A percentile compares a stretch with the other conserved stretches of the same genome.
These are phyloP conservation scores for Ganoderma sinense DNA, from an alignment of 1,284 basidiomycete species.

Conservation along the genomic window DNA sequence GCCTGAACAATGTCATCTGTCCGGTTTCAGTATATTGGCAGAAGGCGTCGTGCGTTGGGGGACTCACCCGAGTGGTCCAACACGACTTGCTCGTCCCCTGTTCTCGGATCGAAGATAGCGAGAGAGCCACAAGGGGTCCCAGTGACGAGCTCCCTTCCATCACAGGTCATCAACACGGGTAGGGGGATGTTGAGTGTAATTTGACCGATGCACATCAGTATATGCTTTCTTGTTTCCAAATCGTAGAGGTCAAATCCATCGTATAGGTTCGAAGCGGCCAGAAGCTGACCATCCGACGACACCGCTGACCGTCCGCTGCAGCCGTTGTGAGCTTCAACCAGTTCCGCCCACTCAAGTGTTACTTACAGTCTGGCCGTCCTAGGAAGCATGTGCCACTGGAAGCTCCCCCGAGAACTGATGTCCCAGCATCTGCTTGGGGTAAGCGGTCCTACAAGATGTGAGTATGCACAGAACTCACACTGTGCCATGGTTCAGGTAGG, in stretches of 20 bases:
- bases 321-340: too few species aligned
- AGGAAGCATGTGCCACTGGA: background rate
- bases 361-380: background rate
- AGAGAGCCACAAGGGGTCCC: background rate
- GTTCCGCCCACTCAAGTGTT: too few species aligned
- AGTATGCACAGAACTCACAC: background rate
- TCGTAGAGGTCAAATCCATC: constrained; percentile 4
- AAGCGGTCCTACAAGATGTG: too few species aligned
- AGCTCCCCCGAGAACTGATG: background rate
- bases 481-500: background rate
- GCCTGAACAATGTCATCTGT: too few species aligned
- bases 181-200: background rate
- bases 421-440: background rate
- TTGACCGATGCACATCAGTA: background rate
- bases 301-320: background rate
- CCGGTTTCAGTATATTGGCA: too few species aligned
- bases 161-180: background rate
- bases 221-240: background rate
- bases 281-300: background rate
- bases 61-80: background rate
- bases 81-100: background rate
- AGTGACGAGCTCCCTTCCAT: background rate
- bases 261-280: constrained; percentile 2
- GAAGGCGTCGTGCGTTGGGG: too few species aligned
- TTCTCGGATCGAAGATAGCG: background rate